phyloP scores from a whole-genome alignment of 1,284 basidiomycete genomes.

The Golubevia sp. region DNA sequence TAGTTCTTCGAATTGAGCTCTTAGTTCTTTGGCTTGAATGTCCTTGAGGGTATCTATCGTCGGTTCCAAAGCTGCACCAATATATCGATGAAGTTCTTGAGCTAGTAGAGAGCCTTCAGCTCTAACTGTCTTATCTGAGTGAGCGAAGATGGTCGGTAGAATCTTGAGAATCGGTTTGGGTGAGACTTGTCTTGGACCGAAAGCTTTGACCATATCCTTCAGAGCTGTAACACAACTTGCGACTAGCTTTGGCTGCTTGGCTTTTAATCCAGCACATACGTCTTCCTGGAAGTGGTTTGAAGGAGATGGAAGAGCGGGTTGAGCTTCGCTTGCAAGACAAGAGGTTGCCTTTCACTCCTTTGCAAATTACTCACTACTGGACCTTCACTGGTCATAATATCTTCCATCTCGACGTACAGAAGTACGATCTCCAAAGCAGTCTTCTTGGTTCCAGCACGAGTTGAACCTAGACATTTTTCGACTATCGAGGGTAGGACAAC shows the following conservation, averaged over 20 bases:
- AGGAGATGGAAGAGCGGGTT: slow-evolving; percentile 9
- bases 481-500: slow-evolving; percentile 84
- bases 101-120: slow-evolving; percentile 83
- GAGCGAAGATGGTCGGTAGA: slow-evolving; percentile 90
- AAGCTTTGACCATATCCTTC: slow-evolving; percentile 76
- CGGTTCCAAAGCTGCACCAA: slow-evolving; percentile 84
- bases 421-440: slow-evolving; percentile 84
- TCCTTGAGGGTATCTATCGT: slow-evolving; percentile 92
- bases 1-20: slow-evolving; percentile 83
- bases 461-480: slow-evolving; percentile 92
- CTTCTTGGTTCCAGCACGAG: slow-evolving; percentile 86
- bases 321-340: background rate
- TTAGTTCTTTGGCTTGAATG: slow-evolving; percentile 95
- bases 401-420: slow-evolving; percentile 93
- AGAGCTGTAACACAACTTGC: slow-evolving; percentile 78
- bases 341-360: background rate
- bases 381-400: slow-evolving; percentile 73
- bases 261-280: slow-evolving; percentile 79
- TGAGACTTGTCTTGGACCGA: slow-evolving; percentile 79
- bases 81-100: slow-evolving; percentile 80
- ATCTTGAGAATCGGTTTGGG: slow-evolving; percentile 79
- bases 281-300: slow-evolving; percentile 69
- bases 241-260: slow-evolving; percentile 94
- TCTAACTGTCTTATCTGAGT: slow-evolving; percentile 93
- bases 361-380: slow-evolving; percentile 76